Conservation (phyloP, 352 stramenopile genomes). For the Blastocystis sp. region DNA sequence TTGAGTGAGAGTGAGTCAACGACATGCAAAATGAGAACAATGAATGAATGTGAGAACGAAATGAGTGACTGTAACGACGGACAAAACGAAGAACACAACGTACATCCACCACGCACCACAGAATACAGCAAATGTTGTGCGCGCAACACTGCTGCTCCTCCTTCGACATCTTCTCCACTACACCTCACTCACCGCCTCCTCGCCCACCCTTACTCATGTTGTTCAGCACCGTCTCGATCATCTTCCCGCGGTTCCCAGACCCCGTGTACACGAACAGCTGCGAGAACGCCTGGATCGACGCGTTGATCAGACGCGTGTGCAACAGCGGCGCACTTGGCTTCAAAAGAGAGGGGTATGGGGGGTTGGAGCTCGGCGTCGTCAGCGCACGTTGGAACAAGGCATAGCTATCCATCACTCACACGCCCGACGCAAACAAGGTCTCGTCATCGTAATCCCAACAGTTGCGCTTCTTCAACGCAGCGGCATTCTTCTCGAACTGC, state of each 20-base stretch:
- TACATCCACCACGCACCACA: constrained; percentile 71
- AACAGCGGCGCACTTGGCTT: constrained; percentile 4
- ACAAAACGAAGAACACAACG: background rate
- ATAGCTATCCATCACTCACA: constrained; percentile 17
- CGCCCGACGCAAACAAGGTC: background rate
- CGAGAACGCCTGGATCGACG: constrained; percentile 62
- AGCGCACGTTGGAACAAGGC: constrained; percentile 35
- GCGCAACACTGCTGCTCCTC: constrained; percentile 24
- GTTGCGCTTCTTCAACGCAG: constrained; percentile 31
- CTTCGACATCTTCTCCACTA: constrained; percentile 35
- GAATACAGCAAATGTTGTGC: constrained; percentile 67
- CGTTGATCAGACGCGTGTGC: constrained; percentile 61
- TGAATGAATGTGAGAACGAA: constrained; percentile 19
- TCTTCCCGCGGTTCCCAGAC: constrained; percentile 46
- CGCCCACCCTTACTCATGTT: constrained; percentile 15
- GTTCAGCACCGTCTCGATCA: constrained; percentile 56
- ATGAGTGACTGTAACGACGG: too few species aligned
- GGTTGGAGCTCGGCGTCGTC: constrained; percentile 2
- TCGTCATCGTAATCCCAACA: constrained; percentile 71
- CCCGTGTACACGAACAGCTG: constrained; percentile 71
- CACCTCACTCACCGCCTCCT: background rate
- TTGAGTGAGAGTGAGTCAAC: background rate
- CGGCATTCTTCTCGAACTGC: background rate
- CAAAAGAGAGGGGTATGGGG: constrained; percentile 65
- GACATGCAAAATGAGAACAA: background rate